Evolutionary conservation across 1,139 yeast species (phyloP), one percentile per base, ranked within the genome.

Genomic region (Blastobotrys arbuscula): DNA sequence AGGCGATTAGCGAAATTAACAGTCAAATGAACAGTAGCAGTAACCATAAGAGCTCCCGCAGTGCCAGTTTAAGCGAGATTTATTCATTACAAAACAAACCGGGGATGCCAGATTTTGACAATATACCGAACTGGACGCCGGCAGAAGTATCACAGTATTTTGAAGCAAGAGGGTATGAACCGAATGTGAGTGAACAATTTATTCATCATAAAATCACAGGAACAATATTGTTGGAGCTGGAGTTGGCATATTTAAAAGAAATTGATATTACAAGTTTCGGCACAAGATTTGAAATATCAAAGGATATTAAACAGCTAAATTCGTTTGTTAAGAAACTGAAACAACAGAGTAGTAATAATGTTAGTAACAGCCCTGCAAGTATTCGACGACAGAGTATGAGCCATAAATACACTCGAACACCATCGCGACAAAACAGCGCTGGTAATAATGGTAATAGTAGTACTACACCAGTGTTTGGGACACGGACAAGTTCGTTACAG

Each of bases 211-310:
- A 89, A 60, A 88, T 92, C 52, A 83, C 92, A 0, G 98, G 98
- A 16, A 73, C 79, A 2, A 90, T 92, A 46, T 69, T 92, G 45
- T 73, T 92, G 49, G 96, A 90, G 64, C 74, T 94, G 56, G 97
- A 90, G 61, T 74, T 90, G 56, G 78, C 88, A 1, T 86, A 86
- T 60, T 74, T 92, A 60, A 92, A 92, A 64, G 98, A 92, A 66
- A 73, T 92, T 51, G 98, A 90, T 54, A 92, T 92, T 47, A 77
- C 81, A 49, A 86, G 96, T 2, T 92, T 92, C 71, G 99, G 99
- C 20, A 90, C 97, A 1, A 75, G 99, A 53, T 92, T 89, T 68
- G 96, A 90, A 66, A 79, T 94, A 39, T 82, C 82, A 65, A 88
- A 88, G 63, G 96, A 87, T 64, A 90, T 92, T 60, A 95, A 87